These are phyloP conservation scores for Handroanthus guayacan DNA, from an alignment of 257 asterid species.

Conservation along the genomic window DNA sequence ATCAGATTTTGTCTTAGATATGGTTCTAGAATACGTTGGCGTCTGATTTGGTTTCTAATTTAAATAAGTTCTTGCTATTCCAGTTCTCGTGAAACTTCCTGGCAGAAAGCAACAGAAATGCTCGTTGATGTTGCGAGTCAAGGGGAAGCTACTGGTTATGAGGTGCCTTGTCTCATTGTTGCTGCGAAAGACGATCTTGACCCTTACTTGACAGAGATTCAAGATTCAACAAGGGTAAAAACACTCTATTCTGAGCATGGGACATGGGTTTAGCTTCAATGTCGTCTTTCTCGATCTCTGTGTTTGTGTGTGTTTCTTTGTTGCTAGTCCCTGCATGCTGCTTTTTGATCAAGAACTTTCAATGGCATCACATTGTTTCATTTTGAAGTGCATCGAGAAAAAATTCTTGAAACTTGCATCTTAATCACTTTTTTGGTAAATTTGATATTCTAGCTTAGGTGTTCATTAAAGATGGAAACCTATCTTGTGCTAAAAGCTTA, in stretches of 20 bases:
- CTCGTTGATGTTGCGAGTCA: constrained; percentile 91
- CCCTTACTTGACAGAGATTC: constrained; percentile 81
- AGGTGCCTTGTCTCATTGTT: constrained; percentile 94
- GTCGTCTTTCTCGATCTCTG: neutral
- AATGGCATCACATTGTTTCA: constrained; percentile 15
- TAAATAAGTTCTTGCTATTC: constrained; percentile 22
- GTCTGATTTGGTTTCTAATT: neutral
- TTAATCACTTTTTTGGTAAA: neutral
- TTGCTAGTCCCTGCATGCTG: neutral
- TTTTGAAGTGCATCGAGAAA: neutral
- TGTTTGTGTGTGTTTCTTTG: neutral
- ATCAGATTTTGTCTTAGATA: neutral
- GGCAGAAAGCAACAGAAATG: constrained; percentile 88
- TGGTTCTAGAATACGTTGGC: neutral
- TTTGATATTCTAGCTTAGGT: constrained; percentile 4
- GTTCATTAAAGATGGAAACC: constrained; percentile 15
- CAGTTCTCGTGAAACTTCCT: constrained; percentile 81
- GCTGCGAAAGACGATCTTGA: constrained; percentile 96
- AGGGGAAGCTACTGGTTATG: constrained; percentile 91
- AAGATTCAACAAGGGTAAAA: constrained; percentile 92
- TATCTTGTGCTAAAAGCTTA: neutral
- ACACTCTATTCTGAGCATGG: constrained; percentile 13
- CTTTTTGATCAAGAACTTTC: constrained; percentile 23
- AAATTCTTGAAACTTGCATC: constrained; percentile 28
- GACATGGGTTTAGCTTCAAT: neutral